Base-by-base conservation (phyloP, 2,329 filamentous ascomycete species). In the Neonectria neomacrospora region DNA sequence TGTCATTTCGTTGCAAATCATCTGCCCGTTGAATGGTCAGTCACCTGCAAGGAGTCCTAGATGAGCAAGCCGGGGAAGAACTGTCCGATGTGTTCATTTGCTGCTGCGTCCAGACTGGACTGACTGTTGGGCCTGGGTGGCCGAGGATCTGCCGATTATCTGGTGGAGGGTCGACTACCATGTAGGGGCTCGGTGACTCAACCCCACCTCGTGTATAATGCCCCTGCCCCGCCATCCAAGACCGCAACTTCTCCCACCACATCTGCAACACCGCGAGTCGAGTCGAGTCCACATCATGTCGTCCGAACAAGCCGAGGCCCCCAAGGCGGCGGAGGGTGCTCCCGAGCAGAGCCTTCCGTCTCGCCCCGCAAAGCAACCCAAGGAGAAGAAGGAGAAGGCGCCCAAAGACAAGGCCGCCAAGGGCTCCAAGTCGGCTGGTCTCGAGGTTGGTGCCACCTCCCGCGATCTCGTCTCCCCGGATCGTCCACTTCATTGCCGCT, bases 351-450 rank as follows among this genome's bases (percentile, higher is more conserved):
- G 67, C 48, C 72, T 80, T 20, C 74, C 78, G 41, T 75, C 73
- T 45, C 75, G 76, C 23, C 77, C 78, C 56, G 73, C 74, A 30
- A 80, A 80, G 66, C 74, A 79, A 63, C 71, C 75, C 61, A 50
- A 50, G 47, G 47, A 50, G 48, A 77, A 78, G 67, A 79, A 79
- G 68, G 74, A 76, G 48, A 77, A 78, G 67, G 54, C 63, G 1
- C 67, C 68, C 44, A 76, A 75, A 71, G 73, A 73, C 53, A 76
- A 77, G 70, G 47, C 63, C 39, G 67, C 82, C 65, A 87, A 89
- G 71, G 83, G 82, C 63, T 83, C 88, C 71, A 90, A 90, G 79
- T 86, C 88, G 66, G 81, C 88, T 61, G 80, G 83, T 48, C 82
- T 90, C 65, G 83, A 81, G 80, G 83, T 79, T 69, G 58, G 66